Evolutionary conservation across 129 eudicot genomes (phyloP), one percentile per base, ranked within the genome.

Genomic region (Logfia minima): DNA sequence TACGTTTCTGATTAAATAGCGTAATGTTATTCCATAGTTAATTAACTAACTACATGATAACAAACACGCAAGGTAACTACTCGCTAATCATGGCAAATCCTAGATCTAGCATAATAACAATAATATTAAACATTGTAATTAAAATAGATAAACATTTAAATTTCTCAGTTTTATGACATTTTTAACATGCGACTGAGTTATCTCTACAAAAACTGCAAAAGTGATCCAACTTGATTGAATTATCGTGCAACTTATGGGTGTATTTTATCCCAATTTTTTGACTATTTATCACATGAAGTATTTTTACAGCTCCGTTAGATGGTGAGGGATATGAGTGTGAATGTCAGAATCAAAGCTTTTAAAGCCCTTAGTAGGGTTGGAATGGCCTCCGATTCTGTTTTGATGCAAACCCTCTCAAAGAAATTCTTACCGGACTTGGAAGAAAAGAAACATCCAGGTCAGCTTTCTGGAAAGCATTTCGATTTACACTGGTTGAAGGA

Each of bases 271-370:
- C 61, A 64, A 22, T n/a, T 34, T 28, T 71, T 14, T 6, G 16
- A 55, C 6, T 68, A 34, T 69, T 24, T 39, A 16, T 55, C 13
- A 22, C 21, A 6, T 19, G 62, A 28, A 37, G 13, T 79, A 29
- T 80, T 16, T 75, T 74, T 82, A 67, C 89, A 94, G 98, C 89
- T 94, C 51, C 89, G 93, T 81, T 83, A 89, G 73, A 82, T 87
- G 90, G 96, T 86, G 74, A 86, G 98, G 81, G 98, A 94, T 86
- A 89, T 86, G 96, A 85, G 90, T 82, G 72, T 82, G 81, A 78
- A 71, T 52, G 92, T 89, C 83, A 89, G 93, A 77, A 58, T 91
- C 51, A 85, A 81, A 81, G 90, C 93, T 77, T 94, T 86, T 75
- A 68, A 82, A 66, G 86, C 87, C 29, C 89, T 94, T 72, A 96